A percentile compares a stretch with the other conserved stretches of the same genome.
These are phyloP conservation scores for Cystobasidium tubakii DNA, from an alignment of 768 basidiomycete species.

Conservation along the genomic window DNA sequence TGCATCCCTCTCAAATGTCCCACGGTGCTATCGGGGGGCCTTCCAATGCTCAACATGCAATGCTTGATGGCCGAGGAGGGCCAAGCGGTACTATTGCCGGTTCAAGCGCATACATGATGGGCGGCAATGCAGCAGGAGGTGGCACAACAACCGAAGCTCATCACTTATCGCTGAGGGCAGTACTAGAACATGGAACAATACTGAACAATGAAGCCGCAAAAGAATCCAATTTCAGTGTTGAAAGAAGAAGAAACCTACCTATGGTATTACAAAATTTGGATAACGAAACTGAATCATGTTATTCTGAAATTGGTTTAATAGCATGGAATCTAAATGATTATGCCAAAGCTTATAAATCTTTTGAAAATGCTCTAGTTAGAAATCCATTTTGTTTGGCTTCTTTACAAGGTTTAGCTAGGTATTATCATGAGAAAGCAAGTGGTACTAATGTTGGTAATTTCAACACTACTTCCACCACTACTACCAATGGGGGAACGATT, in stretches of 20 bases:
- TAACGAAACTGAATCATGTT: slow-evolving; percentile 44
- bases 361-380: slow-evolving; percentile 91
- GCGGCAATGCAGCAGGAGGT: background rate
- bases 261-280: slow-evolving; percentile 39
- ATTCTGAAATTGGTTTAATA: slow-evolving; percentile 43
- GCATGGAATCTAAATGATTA: slow-evolving; percentile 84
- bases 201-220: slow-evolving; percentile 22
- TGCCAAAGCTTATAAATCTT: slow-evolving; percentile 84
- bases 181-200: slow-evolving; percentile 20
- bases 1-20: background rate
- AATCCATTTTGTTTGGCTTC: slow-evolving; percentile 85
- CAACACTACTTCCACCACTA: slow-evolving; percentile 53
- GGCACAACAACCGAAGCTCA: slow-evolving; percentile 18
- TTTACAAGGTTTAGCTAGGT: slow-evolving; percentile 87
- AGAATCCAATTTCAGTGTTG: background rate
- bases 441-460: background rate
- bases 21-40: background rate
- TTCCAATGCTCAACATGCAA: background rate
- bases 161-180: background rate
- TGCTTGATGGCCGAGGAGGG: background rate
- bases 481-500: too few species aligned
- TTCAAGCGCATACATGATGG: background rate
- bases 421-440: slow-evolving; percentile 49
- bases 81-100: background rate
- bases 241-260: slow-evolving; percentile 10